Conservation (phyloP, 176 grass and related monocot genomes). For the Paspalum vaginatum region DNA sequence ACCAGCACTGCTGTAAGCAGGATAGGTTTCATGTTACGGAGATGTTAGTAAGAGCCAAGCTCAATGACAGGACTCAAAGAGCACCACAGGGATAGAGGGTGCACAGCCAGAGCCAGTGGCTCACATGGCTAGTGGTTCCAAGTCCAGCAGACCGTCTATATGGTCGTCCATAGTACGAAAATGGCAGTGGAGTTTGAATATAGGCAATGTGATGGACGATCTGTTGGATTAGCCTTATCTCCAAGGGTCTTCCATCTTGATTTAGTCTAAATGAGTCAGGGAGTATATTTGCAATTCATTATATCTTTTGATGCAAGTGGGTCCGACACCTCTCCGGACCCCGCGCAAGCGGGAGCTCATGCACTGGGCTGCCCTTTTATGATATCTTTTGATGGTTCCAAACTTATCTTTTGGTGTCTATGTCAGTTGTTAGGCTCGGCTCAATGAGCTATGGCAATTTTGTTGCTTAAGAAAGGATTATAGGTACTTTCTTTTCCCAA, state of each 20-base stretch:
- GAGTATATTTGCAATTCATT: neutral
- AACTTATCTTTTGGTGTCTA: neutral
- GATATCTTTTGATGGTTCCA: slow-evolving; percentile 9
- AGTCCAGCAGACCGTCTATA: too few relatives aligned
- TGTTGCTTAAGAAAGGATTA: slow-evolving; percentile 3
- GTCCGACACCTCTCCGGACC: too few relatives aligned
- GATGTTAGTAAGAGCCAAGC: neutral
- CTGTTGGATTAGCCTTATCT: neutral
- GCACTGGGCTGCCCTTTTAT: too few relatives aligned
- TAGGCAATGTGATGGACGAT: too few relatives aligned
- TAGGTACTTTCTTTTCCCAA: neutral
- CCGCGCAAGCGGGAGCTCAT: too few relatives aligned
- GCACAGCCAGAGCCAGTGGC: neutral
- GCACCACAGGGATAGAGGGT: neutral
- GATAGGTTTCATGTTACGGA: neutral
- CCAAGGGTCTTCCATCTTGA: neutral
- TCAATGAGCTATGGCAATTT: neutral
- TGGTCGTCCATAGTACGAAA: too few relatives aligned
- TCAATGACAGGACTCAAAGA: neutral
- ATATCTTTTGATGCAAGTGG: neutral
- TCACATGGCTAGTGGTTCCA: neutral
- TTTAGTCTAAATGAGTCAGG: neutral
- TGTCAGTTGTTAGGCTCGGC: neutral
- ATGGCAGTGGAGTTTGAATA: too few relatives aligned
- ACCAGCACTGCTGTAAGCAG: neutral